Base-by-base conservation (phyloP, 495 filamentous ascomycete species). In the Neurospora africana region DNA sequence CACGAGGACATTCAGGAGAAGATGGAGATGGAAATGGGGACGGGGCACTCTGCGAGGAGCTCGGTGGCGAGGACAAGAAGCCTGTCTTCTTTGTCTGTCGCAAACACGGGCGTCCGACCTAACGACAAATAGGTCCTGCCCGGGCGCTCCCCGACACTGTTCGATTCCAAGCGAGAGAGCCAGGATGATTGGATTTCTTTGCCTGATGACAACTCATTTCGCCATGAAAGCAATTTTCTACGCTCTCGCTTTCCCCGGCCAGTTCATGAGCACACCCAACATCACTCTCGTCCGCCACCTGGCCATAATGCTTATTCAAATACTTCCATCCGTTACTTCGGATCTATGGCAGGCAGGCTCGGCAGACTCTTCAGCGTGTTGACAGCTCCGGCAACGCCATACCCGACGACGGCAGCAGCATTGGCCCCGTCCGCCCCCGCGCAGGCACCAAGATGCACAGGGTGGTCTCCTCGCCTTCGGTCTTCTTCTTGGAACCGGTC, bases 51-150 rank as follows among this genome's bases (percentile, higher is more conserved):
- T 43, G 40, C 40, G 40, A 43, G 40, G 17, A n/a, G 40, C 40
- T 43, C 82, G 92, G 86, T 72, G 58, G 36, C 30, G 71, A 86
- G 74, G 88, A 91, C 73, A 86, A 90, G 77, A 96, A 96, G 89
- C 94, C 94, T 72, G 89, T 97, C 76, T 97, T 94, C 87, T 89
- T n/a, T n/a, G n/a, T n/a, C n/a, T n/a, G n/a, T n/a, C n/a, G n/a
- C n/a, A n/a, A n/a, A 41, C 15, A 41, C 39, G 39, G 39, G 15
- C 39, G 39, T 41, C 39, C 39, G 39, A 41, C 39, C 39, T 41
- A 41, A 41, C 39, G 39, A 41, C 39, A 41, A 41, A 19, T 41
- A 41, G 39, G 39, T 41, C 39, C 15, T 15, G 39, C 15, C 39
- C 39, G 15, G 39, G 39, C 39, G 39, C 19, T 41, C 39, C 58